Conservation (phyloP, 2,329 filamentous ascomycete genomes). For the Aspergillus bombycis region DNA sequence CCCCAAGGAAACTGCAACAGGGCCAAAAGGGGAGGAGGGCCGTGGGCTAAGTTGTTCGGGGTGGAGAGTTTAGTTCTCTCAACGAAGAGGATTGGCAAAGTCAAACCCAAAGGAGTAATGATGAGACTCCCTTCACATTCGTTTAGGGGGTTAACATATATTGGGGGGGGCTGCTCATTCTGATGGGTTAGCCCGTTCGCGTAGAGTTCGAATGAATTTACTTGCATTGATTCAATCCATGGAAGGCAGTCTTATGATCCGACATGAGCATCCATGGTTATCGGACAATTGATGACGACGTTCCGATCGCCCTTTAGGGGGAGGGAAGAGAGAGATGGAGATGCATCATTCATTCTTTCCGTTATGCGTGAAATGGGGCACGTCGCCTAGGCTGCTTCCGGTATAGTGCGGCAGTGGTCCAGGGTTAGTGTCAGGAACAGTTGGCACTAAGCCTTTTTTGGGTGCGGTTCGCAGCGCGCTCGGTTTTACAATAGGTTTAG, state of each 20-base stretch:
- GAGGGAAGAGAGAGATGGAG: not conserved
- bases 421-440: conserved; percentile 14
- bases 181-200: not conserved
- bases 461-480: conserved; percentile 10
- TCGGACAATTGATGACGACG: not conserved
- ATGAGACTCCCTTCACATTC: conserved; percentile 9
- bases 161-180: not conserved
- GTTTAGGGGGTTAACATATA: not conserved
- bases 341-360: not conserved
- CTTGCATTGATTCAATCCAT: too few species aligned
- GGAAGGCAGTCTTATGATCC: not conserved
- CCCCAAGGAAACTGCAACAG: conserved; percentile 3
- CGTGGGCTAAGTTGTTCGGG: conserved; percentile 21
- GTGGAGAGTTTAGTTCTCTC: conserved; percentile 22
- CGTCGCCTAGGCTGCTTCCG: not conserved
- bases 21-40: conserved; percentile 17
- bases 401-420: not conserved
- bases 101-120: conserved; percentile 24
- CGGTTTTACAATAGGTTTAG: not conserved
- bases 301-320: not conserved
- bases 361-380: not conserved
- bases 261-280: not conserved
- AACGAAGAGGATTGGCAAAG: conserved; percentile 19
- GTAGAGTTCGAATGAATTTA: not conserved
- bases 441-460: conserved; percentile 9